These are phyloP conservation scores for Plasmodium vinckei DNA, from an alignment of 169 alveolate species.

Conservation along the genomic window DNA sequence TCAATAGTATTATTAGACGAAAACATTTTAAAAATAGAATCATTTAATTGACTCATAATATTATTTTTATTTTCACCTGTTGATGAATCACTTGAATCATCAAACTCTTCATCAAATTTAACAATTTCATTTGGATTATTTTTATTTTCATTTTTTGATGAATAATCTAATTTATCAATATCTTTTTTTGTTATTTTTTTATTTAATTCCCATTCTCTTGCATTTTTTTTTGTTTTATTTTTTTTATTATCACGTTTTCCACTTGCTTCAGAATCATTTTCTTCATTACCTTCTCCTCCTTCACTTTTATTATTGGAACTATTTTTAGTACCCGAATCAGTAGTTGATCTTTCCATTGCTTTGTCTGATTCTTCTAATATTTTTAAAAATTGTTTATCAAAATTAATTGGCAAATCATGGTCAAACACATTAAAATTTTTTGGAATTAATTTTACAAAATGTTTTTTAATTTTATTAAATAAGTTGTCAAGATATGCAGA, in stretches of 20 bases:
- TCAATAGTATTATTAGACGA: conserved; percentile 88
- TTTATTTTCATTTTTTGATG: conserved; percentile 21
- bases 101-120: conserved; percentile 56
- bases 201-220: conserved; percentile 73
- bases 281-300: conserved; percentile 14
- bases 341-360: background rate
- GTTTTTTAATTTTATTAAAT: conserved; percentile 44
- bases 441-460: conserved; percentile 42
- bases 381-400: conserved; percentile 57
- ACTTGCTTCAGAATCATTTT: background rate
- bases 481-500: conserved; percentile 40
- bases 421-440: conserved; percentile 22
- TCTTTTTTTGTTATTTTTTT: conserved; percentile 46
- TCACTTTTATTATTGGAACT: background rate
- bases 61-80: conserved; percentile 29
- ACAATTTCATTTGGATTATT: conserved; percentile 12
- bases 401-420: conserved; percentile 31
- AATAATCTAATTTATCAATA: conserved; percentile 54
- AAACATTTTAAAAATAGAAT: conserved; percentile 86
- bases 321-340: background rate
- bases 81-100: conserved; percentile 54
- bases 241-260: conserved; percentile 18
- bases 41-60: conserved; percentile 79
- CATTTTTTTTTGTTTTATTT: conserved; percentile 50
- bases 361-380: conserved; percentile 42